Evolutionary conservation across 148 eudicot genomes (phyloP), one percentile per base, ranked within the genome.

Genomic region (Amaranthus palmeri): DNA sequence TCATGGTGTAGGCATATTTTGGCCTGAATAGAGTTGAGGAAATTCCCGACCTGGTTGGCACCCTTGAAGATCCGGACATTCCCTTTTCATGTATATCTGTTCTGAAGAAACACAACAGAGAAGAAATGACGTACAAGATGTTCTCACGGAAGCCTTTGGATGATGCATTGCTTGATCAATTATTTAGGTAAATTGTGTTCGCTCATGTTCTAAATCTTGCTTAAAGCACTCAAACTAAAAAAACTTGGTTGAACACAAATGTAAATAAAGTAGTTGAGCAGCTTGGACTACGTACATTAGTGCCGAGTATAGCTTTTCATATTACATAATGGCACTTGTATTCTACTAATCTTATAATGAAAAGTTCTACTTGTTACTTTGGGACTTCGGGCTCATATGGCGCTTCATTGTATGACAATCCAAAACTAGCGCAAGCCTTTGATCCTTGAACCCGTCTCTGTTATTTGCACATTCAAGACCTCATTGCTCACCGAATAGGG

Each of bases 61-160:
- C 98, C 65, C 53, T 82, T 41, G 98, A 93, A 77, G 80, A 84
- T 78, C 76, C 88, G 43, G 75, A 84, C 63, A 80, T 93, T 76
- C 97, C 96, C 46, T 93, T 93, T 74, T 85, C 98, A 43, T 79
- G 92, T 78, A 80, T 93, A 72, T 86, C 96, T 55, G 81, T 93
- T 61, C 86, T 93, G 47, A 91, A 84, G 85, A 78, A 83, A 78
- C 92, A 93, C 47, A 52, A 59, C 55, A 79, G 69, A 53, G 74
- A 82, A 8, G 97, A 93, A 64, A 70, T 81, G 75, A 83, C 90
- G 36, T 91, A 85, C 90, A 93, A 93, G 85, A 77, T 93, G 58
- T 93, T 93, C 84, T 93, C 98, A 36, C 91, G 96, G 54, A 61
- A 81, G 71, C 91, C 89, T 15, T n/a, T 89, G 83, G 73, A 77